phyloP scores from a whole-genome alignment of 345 rosid species.

The Microcos paniculata region DNA sequence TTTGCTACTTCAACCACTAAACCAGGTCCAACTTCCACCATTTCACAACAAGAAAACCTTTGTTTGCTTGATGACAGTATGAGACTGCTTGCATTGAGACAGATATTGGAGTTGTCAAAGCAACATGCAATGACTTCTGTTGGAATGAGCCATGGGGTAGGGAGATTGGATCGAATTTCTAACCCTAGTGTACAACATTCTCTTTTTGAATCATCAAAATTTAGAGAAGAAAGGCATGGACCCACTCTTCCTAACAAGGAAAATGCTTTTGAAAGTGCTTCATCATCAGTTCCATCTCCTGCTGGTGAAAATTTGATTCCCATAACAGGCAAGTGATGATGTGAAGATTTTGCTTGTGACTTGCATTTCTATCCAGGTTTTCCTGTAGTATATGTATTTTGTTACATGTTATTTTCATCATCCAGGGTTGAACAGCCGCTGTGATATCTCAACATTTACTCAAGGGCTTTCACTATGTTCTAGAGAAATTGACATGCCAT shows the following conservation, averaged over 20 bases:
- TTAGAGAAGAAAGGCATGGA: constrained; percentile 22
- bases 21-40: constrained; percentile 22
- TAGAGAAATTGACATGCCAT: constrained; percentile 23
- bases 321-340: constrained; percentile 23
- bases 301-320: constrained; percentile 20
- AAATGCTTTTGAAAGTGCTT: constrained; percentile 22
- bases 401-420: neutral
- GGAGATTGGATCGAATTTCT: constrained; percentile 23
- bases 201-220: constrained; percentile 26
- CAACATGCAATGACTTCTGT: constrained; percentile 33
- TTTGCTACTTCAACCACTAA: constrained; percentile 21
- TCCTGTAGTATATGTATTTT: neutral
- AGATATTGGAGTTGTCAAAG: constrained; percentile 43
- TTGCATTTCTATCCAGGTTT: constrained; percentile 10
- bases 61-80: constrained; percentile 38
- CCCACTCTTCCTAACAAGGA: constrained; percentile 18
- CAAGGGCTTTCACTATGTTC: constrained; percentile 22
- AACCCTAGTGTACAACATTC: constrained; percentile 19
- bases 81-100: constrained; percentile 43
- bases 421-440: constrained; percentile 31
- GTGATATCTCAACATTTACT: constrained; percentile 24
- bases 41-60: constrained; percentile 26
- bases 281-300: constrained; percentile 9
- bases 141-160: constrained; percentile 27
- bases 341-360: neutral